These are phyloP conservation scores for Dicorynia guianensis DNA, from an alignment of 306 rosid genomes.

Conservation along the genomic window DNA sequence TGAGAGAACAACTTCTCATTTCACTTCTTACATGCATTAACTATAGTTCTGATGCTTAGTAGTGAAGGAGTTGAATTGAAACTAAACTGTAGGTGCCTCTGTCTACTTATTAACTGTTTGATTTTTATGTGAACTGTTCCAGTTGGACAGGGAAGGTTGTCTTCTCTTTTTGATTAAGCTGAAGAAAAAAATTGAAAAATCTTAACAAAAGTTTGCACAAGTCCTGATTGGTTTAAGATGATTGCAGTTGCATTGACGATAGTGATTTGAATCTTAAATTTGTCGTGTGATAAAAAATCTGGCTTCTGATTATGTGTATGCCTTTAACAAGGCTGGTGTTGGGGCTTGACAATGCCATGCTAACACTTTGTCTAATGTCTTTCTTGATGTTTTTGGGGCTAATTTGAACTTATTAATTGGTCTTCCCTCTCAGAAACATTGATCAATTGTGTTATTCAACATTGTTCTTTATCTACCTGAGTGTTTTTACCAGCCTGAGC, in stretches of 20 bases:
- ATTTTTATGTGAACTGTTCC: slow-evolving; percentile 11
- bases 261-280: slow-evolving; percentile 8
- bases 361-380: not conserved
- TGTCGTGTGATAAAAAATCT: slow-evolving; percentile 10
- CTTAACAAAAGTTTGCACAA: not conserved
- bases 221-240: slow-evolving; percentile 9
- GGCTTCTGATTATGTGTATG: slow-evolving; percentile 10
- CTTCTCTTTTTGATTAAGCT: slow-evolving; percentile 12
- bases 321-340: slow-evolving; percentile 21
- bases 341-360: not conserved
- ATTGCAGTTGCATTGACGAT: slow-evolving; percentile 7
- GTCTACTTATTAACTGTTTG: not conserved
- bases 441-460: not conserved
- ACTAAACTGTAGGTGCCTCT: slow-evolving; percentile 3
- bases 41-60: slow-evolving; percentile 24
- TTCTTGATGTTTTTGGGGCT: not conserved
- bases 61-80: slow-evolving; percentile 25
- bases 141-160: not conserved
- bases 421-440: slow-evolving; percentile 4
- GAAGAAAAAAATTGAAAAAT: slow-evolving; percentile 15
- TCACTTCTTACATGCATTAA: not conserved
- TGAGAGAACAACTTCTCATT: not conserved
- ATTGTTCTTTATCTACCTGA: too few species aligned
- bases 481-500: not conserved
- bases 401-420: slow-evolving; percentile 16